Evolutionary conservation across 345 rosid genomes (phyloP), one percentile per base, ranked within the genome.

Genomic region (Rhodamnia argentea): DNA sequence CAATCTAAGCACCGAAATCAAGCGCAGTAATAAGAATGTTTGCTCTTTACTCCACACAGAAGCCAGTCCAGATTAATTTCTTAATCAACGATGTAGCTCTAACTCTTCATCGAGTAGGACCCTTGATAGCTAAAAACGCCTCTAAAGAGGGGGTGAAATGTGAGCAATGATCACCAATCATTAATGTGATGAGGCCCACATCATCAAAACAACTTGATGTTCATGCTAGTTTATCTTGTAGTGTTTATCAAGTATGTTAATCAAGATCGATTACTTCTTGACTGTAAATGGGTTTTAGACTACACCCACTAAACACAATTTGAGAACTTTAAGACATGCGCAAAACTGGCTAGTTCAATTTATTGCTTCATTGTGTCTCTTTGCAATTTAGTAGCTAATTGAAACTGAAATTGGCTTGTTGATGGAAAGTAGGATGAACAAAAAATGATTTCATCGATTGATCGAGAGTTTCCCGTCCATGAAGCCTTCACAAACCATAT

Each of bases 331-430:
- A 37, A 70, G 24, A 2, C 9, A 18, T 2, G 78, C 0, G 0
- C 24, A 32, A 9, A 70, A 18, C 1, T 10, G 5, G 0, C 78
- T 70, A 0, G 23, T 0, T 11, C 12, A 3, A 55, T 7, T 18
- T 18, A 54, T 16, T 52, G 18, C 55, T 53, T 53, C 22, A 53
- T 2, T 16, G 5, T 15, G 15, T 53, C 22, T 16, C 20, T 53
- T 53, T 53, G 55, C 22, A 53, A 53, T 13, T 10, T 50, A 50
- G 52, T 50, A 50, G 13, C 52, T 50, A 50, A 11, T 50, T 50
- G 52, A 50, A 50, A 50, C 13, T 50, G 10, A 11, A 50, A 50
- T 50, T 10, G 52, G 10, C 44, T 13, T 13, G 4, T 2, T 4
- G 4, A 50, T 50, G 52, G 4, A 50, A 50, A 50, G 11, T 50